These are phyloP conservation scores for Lignosus rhinocerotis DNA, from an alignment of 1,284 basidiomycete species.

Conservation along the genomic window DNA sequence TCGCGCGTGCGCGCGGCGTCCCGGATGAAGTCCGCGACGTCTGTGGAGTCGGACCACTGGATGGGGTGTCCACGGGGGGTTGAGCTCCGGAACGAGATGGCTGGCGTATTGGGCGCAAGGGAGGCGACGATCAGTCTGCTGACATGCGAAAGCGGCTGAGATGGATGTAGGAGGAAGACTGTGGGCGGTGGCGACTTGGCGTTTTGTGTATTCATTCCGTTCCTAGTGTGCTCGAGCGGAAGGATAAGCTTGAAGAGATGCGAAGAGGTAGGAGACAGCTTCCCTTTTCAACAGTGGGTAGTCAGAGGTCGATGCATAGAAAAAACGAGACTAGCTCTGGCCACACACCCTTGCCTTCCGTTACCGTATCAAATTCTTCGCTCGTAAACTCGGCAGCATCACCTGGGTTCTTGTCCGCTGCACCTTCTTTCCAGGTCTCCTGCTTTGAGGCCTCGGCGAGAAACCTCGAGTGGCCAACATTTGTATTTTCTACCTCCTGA, in stretches of 20 bases:
- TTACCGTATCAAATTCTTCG: conserved; percentile 26
- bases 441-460: conserved; percentile 42
- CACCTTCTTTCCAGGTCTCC: conserved; percentile 39
- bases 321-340: not conserved
- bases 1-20: conserved; percentile 56
- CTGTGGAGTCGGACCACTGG: conserved; percentile 68
- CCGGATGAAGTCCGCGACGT: conserved; percentile 67
- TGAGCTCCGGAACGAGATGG: conserved; percentile 48
- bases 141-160: conserved; percentile 62
- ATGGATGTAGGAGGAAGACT: conserved; percentile 60
- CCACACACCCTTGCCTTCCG: conserved; percentile 30
- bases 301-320: not conserved
- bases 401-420: conserved; percentile 9
- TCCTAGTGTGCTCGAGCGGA: conserved; percentile 41
- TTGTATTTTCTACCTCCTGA: conserved; percentile 35
- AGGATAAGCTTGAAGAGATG: conserved; percentile 69
- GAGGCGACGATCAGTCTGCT: conserved; percentile 49
- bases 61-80: conserved; percentile 40
- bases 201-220: not conserved
- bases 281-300: conserved; percentile 39
- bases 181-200: conserved; percentile 42
- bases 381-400: conserved; percentile 16
- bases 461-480: conserved; percentile 48
- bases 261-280: conserved; percentile 59
- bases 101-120: conserved; percentile 36